phyloP scores from a whole-genome alignment of 257 asterid species.

The Prunella vulgaris region DNA sequence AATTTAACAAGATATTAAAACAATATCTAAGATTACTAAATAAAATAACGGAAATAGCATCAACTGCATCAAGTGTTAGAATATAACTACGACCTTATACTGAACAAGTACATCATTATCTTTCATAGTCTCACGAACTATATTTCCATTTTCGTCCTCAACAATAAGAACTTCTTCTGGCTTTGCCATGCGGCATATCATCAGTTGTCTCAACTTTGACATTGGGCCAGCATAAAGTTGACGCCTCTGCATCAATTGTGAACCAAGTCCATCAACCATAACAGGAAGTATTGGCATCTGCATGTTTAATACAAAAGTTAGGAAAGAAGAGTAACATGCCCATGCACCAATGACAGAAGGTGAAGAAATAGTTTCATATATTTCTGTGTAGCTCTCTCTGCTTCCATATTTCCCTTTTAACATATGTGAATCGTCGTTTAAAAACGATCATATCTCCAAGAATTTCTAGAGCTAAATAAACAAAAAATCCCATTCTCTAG shows the following conservation, averaged over 20 bases:
- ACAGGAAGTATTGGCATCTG: conserved; percentile 69
- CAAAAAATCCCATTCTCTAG: background rate
- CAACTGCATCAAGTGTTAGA: background rate
- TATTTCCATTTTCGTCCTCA: conserved; percentile 98
- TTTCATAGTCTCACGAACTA: conserved; percentile 98
- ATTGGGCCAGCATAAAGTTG: conserved; percentile 83
- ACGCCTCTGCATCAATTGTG: conserved; percentile 77
- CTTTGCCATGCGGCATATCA: conserved; percentile 99
- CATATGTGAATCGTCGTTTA: background rate
- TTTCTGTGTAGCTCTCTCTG: background rate
- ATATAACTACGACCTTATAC: conserved; percentile 60
- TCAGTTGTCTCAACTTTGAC: conserved; percentile 89
- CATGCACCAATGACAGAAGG: background rate
- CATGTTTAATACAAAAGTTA: conserved; percentile 27
- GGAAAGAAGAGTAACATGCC: conserved; percentile 7
- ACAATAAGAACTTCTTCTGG: conserved; percentile 98
- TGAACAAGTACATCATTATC: conserved; percentile 98
- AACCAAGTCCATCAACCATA: conserved; percentile 72
- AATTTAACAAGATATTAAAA: background rate
- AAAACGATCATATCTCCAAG: background rate
- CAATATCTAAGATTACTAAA: conserved; percentile 2
- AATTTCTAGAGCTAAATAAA: background rate
- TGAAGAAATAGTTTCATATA: background rate
- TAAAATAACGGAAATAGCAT: background rate
- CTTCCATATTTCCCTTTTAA: background rate